A percentile compares a stretch with the other conserved stretches of the same genome.
Conservation (phyloP, 345 rosid species). For the Eucalyptus shirleyi region DNA sequence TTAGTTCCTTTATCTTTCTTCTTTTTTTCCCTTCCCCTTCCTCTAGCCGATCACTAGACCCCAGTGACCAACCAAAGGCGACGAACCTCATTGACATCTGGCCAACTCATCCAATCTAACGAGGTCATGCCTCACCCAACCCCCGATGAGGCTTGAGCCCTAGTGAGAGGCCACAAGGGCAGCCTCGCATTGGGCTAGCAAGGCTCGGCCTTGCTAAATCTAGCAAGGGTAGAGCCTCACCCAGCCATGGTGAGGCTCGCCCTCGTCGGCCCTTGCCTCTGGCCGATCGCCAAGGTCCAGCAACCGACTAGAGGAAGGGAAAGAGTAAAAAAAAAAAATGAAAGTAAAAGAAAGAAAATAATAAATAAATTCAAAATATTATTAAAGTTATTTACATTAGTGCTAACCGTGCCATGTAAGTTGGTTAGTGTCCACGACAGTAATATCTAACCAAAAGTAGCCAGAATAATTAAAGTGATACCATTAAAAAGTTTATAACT, state of each 20-base stretch:
- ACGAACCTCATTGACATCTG: not conserved
- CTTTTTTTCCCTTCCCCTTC: not conserved
- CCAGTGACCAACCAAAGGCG: not conserved
- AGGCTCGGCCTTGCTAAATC: accelerated
- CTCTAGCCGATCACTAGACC: accelerated
- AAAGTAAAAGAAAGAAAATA: too few species aligned
- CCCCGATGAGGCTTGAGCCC: accelerated
- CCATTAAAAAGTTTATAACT: too few species aligned
- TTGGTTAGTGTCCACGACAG: accelerated
- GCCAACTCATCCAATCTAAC: not conserved
- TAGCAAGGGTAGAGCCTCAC: too few species aligned
- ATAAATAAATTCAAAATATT: too few species aligned
- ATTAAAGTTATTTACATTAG: too few species aligned
- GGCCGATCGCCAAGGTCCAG: accelerated
- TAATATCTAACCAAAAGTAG: too few species aligned
- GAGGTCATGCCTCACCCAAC: not conserved
- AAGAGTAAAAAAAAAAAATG: too few species aligned
- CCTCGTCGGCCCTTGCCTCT: accelerated
- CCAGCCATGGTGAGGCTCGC: too few species aligned
- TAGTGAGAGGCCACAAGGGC: too few species aligned
- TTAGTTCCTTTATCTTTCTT: too few species aligned
- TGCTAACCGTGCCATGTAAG: accelerated
- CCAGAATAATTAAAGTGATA: accelerated
- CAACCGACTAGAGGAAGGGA: too few species aligned
- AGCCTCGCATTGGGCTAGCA: too few species aligned